phyloP scores from a whole-genome alignment of 495 filamentous ascomycete species.

The Hypomontagnella submonticulosa region DNA sequence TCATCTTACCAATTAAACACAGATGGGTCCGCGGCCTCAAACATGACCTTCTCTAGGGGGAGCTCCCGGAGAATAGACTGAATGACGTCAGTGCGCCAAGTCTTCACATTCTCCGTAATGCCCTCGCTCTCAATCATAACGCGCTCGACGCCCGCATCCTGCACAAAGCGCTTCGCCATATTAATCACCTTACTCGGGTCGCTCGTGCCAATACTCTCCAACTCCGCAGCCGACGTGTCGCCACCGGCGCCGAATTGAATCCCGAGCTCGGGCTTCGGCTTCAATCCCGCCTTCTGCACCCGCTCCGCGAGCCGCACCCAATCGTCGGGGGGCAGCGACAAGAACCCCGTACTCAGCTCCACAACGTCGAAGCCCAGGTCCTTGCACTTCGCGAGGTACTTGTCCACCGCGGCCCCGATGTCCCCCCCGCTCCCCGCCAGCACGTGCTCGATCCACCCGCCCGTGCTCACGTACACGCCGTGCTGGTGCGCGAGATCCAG shows the following conservation, averaged over 20 bases:
- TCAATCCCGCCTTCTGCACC: conserved; percentile 62
- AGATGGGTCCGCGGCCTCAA: conserved; percentile 68
- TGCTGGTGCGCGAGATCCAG: conserved; percentile 65
- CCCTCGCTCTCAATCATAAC: conserved; percentile 73
- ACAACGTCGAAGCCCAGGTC: conserved; percentile 66
- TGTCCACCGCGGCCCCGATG: conserved; percentile 57
- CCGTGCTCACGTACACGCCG: conserved; percentile 67
- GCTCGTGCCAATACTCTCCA: conserved; percentile 64
- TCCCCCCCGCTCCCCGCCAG: conserved; percentile 58
- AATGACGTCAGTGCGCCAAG: conserved; percentile 68
- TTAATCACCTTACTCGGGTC: conserved; percentile 63
- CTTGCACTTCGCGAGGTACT: conserved; percentile 64
- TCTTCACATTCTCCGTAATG: conserved; percentile 68
- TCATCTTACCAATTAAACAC: conserved; percentile 67
- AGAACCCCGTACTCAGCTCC: conserved; percentile 65
- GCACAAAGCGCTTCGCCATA: conserved; percentile 62
- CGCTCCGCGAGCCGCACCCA: conserved; percentile 67
- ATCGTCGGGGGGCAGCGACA: conserved; percentile 65
- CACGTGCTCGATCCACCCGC: conserved; percentile 67
- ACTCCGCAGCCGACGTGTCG: conserved; percentile 61
- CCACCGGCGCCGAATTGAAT: conserved; percentile 71
- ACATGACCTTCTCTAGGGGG: conserved; percentile 67
- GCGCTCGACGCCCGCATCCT: conserved; percentile 64
- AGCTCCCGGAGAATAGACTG: conserved; percentile 65
- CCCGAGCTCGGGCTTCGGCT: conserved; percentile 68